Evolutionary conservation across 305 asterid species (phyloP).

Genomic region (Withania somnifera): DNA sequence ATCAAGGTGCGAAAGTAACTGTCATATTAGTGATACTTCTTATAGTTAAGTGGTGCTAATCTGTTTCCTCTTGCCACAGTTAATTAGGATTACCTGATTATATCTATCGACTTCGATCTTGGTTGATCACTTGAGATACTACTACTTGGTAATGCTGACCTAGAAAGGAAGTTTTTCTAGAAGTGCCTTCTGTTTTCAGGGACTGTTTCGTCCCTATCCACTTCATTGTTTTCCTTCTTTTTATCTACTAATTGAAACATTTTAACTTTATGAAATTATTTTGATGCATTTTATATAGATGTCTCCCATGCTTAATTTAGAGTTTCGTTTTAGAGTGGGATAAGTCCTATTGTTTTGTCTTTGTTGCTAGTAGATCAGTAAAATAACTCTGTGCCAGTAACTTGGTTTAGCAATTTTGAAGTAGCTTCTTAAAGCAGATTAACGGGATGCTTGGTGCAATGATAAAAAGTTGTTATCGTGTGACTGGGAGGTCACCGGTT

Average conservation of each 20-base stretch:
- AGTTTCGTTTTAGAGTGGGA: neutral
- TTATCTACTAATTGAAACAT: neutral
- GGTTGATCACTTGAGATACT: neutral
- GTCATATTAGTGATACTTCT: neutral
- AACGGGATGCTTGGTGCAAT: no score
- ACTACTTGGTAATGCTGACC: neutral
- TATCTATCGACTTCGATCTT: neutral
- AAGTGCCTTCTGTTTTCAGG: neutral
- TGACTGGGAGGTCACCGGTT: no score
- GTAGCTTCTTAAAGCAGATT: no score
- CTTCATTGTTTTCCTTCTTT: neutral
- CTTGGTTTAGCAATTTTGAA: no score
- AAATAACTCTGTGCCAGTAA: no score
- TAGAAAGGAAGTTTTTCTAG: neutral
- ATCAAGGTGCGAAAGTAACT: slow-evolving; percentile 52
- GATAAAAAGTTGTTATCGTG: no score
- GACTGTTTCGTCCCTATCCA: neutral
- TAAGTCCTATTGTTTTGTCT: no score
- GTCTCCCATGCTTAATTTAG: neutral
- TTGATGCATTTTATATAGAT: neutral
- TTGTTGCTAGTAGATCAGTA: no score
- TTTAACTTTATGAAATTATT: neutral
- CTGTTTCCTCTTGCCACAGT: neutral
- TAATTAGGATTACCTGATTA: neutral
- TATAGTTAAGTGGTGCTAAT: neutral